phyloP scores from a whole-genome alignment of 257 asterid genomes.

The Forsythia viridissima region DNA sequence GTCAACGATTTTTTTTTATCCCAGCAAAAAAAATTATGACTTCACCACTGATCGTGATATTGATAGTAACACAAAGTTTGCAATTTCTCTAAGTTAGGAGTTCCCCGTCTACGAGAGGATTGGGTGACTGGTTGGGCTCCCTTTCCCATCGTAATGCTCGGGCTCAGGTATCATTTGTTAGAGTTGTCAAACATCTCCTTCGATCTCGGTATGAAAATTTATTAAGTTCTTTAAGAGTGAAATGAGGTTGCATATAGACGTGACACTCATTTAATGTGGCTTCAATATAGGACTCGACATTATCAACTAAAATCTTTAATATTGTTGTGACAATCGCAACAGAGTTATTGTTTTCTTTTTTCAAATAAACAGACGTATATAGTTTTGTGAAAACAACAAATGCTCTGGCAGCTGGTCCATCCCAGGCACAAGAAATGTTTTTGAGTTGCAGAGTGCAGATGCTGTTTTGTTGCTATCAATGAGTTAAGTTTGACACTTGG shows the following conservation, averaged over 20 bases:
- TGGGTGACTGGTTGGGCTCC: too few species aligned
- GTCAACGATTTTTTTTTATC: too few species aligned
- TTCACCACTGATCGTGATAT: too few species aligned
- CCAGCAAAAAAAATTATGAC: too few species aligned
- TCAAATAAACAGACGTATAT: background rate
- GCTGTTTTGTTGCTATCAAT: background rate
- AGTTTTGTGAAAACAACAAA: background rate
- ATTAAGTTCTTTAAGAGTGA: background rate
- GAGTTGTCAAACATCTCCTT: too few species aligned
- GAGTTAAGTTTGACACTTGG: background rate
- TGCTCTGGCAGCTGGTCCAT: conserved; percentile 4
- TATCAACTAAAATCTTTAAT: background rate
- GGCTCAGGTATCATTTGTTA: too few species aligned
- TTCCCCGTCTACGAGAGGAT: too few species aligned
- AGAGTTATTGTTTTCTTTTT: background rate
- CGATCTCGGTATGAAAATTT: too few species aligned
- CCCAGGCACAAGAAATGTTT: background rate
- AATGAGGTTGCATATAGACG: background rate
- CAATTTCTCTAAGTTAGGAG: too few species aligned
- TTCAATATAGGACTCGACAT: background rate
- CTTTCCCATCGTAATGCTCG: too few species aligned
- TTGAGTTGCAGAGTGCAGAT: background rate
- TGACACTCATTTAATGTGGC: background rate
- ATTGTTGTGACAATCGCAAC: background rate
- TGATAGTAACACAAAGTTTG: too few species aligned